These are phyloP conservation scores for Rhododendron kiyosumense DNA, from an alignment of 148 eudicot species.

Conservation along the genomic window DNA sequence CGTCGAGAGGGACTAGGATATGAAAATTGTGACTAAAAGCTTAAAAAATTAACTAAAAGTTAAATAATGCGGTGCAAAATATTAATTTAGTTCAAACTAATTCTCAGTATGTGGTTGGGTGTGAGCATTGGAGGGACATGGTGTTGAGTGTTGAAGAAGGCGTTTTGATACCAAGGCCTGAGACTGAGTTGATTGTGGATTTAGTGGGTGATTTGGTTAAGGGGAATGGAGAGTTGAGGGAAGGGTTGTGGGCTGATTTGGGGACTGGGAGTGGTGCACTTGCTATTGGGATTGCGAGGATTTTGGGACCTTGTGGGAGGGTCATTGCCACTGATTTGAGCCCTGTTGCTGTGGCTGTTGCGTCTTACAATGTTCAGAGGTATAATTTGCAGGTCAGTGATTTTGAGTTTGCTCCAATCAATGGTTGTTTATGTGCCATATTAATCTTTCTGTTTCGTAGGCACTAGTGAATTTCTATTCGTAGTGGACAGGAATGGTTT, in stretches of 20 bases:
- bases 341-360: conserved; percentile 69
- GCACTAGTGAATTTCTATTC: background rate
- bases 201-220: conserved; percentile 46
- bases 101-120: conserved; percentile 72
- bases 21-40: background rate
- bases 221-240: conserved; percentile 32
- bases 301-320: conserved; percentile 50
- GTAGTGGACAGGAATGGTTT: background rate
- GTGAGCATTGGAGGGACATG: conserved; percentile 99
- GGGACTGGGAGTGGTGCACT: conserved; percentile 97
- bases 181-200: conserved; percentile 75
- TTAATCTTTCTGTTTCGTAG: background rate
- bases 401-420: background rate
- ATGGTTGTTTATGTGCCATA: background rate
- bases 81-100: background rate
- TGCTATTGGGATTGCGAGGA: conserved; percentile 76
- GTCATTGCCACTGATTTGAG: conserved; percentile 82
- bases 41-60: too few species aligned
- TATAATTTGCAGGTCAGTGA: conserved; percentile 79
- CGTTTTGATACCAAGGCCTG: conserved; percentile 92
- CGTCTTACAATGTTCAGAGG: conserved; percentile 73
- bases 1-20: too few species aligned
- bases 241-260: conserved; percentile 90
- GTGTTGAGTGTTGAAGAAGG: conserved; percentile 85
- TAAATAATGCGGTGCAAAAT: background rate